Evolutionary conservation across 2,329 filamentous ascomycete genomes (phyloP), one percentile per base, ranked within the genome.

Genomic region (Aureobasidium melanogenum): DNA sequence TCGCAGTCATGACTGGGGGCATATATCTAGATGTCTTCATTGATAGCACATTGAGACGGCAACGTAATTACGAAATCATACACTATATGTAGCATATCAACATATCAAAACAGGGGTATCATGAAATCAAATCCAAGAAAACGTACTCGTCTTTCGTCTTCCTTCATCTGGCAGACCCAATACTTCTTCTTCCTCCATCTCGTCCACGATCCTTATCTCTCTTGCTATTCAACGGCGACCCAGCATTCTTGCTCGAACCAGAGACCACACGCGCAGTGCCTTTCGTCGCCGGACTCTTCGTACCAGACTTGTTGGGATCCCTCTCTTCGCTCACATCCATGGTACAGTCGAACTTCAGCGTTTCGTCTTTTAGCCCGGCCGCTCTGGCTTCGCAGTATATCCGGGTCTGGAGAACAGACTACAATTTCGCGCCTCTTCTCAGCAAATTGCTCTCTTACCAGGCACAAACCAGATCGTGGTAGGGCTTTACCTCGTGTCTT

Each of bases 371-470:
- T 3, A 59, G 5, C n/a, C 56, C 56, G 7, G 56, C 56, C 1
- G 56, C 43, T 41, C 43, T 39, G 15, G 56, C 56, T 9, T 30
- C n/a, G 44, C 39, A 59, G 19, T 59, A 50, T 15, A 50, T 48
- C 2, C 56, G 43, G 17, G 56, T 48, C 47, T 59, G 56, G 22
- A 59, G 32, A 19, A 59, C 44, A 17, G 56, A 59, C 56, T 59
- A 24, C 9, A 56, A 5, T 28, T n/a, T 8, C 30, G 10, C 19
- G 8, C 28, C 9, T 32, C 8, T 12, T 9, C 30, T 36, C 32
- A 36, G 17, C 36, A 39, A 30, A n/a, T 15, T 14, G 39, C 39
- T 39, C 22, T 41, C 36, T 17, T 9, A n/a, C 39, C 36, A n/a
- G n/a, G n/a, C n/a, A n/a, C n/a, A n/a, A n/a, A n/a, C n/a, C n/a